Conservation (phyloP, 2,329 filamentous ascomycete species). For the Aureobasidium sp. region DNA sequence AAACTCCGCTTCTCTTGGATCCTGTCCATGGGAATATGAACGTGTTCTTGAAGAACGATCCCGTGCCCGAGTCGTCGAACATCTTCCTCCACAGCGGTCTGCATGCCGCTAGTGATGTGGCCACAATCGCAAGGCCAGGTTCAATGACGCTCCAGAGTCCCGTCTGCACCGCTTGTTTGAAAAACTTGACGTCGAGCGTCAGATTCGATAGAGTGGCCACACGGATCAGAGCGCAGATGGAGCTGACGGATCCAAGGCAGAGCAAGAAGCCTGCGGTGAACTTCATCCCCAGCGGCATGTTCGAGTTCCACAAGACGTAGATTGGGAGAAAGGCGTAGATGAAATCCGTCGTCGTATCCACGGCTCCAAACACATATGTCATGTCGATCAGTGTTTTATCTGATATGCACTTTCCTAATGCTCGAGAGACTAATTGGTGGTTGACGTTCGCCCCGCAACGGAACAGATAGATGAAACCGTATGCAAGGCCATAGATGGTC, state of each 20-base stretch:
- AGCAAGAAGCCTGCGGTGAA: conserved; percentile 33
- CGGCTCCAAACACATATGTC: conserved; percentile 19
- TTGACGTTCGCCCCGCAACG: conserved; percentile 22
- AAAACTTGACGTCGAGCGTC: conserved; percentile 17
- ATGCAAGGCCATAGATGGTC: conserved; percentile 28
- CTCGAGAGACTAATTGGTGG: conserved; percentile 16
- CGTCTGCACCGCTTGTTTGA: conserved; percentile 19
- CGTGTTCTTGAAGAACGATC: neutral
- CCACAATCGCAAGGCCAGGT: conserved; percentile 25
- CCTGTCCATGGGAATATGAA: neutral
- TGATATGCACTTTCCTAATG: conserved; percentile 16
- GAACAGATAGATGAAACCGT: conserved; percentile 23
- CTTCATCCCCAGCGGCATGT: conserved; percentile 34
- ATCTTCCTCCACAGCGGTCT: conserved; percentile 20
- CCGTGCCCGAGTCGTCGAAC: conserved; percentile 12
- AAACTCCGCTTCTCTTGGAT: neutral
- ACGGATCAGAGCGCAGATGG: conserved; percentile 19
- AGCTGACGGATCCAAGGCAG: conserved; percentile 26
- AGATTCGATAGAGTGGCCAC: conserved; percentile 18
- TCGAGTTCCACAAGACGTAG: conserved; percentile 31
- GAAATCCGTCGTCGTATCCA: conserved; percentile 31
- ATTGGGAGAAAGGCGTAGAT: conserved; percentile 31
- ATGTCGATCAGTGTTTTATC: conserved; percentile 16
- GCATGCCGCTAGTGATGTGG: conserved; percentile 24
- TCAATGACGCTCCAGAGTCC: conserved; percentile 26